Base-by-base conservation (phyloP, 2,329 filamentous ascomycete genomes). In the Paracamarosporium sp. region DNA sequence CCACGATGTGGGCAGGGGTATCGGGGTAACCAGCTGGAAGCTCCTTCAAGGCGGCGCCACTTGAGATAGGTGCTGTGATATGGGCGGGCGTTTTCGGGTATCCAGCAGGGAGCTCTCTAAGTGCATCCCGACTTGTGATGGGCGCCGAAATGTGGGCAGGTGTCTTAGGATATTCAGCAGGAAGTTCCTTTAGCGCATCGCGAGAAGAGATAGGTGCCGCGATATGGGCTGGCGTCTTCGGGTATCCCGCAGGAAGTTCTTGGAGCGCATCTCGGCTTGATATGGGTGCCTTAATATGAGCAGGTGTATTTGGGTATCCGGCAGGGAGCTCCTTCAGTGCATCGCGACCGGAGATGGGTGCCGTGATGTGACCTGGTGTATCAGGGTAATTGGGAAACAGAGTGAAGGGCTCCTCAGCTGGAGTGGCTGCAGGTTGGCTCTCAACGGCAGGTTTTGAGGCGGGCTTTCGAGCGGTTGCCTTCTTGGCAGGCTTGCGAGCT, bases 401-500 rank as follows among this genome's bases (percentile, higher is more conserved):
- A 8, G 61, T 46, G 43, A 71, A 66, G 8, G 67, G 65, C 48
- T 67, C 67, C 25, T 70, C 65, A 20, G 54, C 44, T 8, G 59
- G 61, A 11, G 43, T 50, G 35, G 30, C 28, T 7, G 46, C 28
- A 15, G 50, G 30, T n/a, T 38, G 15, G 35, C 4, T 47, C 45
- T 51, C 60, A 3, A 56, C 46, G 11, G 12, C 33, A 24, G 59
- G 57, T 22, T 50, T 53, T 22, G 40, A 24, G 12, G 47, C 25
- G 15, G 38, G 36, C 53, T 65, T 64, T 20, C 25, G 15, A 2
- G 61, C 45, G n/a, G 56, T 25, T 27, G 58, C 47, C 22, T 57
- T 57, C 30, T 56, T 53, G 9, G 25, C 41, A 7, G 62, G 65
- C 54, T 71, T 73, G 45, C 69, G 67, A 9, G 70, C 67, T 17